Evolutionary conservation across 495 filamentous ascomycete genomes (phyloP).

Genomic region (Penicillium lagena): DNA sequence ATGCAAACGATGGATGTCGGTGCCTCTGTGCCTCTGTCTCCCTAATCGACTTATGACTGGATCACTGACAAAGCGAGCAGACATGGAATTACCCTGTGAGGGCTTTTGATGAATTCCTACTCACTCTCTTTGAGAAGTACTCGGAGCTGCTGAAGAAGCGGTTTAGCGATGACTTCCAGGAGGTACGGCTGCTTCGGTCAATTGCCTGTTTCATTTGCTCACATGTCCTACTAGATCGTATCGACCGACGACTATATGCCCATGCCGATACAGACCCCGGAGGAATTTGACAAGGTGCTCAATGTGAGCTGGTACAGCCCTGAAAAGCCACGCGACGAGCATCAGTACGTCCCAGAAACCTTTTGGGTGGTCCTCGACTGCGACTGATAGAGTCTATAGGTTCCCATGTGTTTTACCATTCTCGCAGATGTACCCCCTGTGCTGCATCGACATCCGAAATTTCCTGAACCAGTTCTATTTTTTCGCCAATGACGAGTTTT

Average conservation of each 20-base stretch:
- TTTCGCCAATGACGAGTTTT: slow-evolving; percentile 91
- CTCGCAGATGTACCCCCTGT: slow-evolving; percentile 97
- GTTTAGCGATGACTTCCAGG: slow-evolving; percentile 90
- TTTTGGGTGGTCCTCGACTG: not conserved
- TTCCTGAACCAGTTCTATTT: slow-evolving; percentile 95
- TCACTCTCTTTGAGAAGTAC: slow-evolving; percentile 88
- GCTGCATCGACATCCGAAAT: slow-evolving; percentile 95
- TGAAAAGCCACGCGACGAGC: slow-evolving; percentile 66
- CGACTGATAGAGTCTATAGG: slow-evolving; percentile 32
- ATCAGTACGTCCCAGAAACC: slow-evolving; percentile 50
- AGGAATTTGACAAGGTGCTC: slow-evolving; percentile 92
- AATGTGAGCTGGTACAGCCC: slow-evolving; percentile 90
- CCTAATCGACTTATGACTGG: not conserved
- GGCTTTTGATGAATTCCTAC: slow-evolving; percentile 71
- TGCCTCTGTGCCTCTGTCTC: slow-evolving; percentile 9
- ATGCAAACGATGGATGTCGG: slow-evolving; percentile 93
- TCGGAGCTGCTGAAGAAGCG: slow-evolving; percentile 82
- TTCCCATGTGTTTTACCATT: slow-evolving; percentile 93
- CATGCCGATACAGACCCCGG: slow-evolving; percentile 84
- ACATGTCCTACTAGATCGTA: slow-evolving; percentile 58
- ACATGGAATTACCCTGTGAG: slow-evolving; percentile 85
- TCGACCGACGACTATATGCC: slow-evolving; percentile 99
- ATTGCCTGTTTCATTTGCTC: slow-evolving; percentile 1
- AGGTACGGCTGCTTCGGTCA: slow-evolving; percentile 42
- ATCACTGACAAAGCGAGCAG: slow-evolving; percentile 33